Conservation (phyloP, 169 alveolate species). For the Cryptosporidium ubiquitum region DNA sequence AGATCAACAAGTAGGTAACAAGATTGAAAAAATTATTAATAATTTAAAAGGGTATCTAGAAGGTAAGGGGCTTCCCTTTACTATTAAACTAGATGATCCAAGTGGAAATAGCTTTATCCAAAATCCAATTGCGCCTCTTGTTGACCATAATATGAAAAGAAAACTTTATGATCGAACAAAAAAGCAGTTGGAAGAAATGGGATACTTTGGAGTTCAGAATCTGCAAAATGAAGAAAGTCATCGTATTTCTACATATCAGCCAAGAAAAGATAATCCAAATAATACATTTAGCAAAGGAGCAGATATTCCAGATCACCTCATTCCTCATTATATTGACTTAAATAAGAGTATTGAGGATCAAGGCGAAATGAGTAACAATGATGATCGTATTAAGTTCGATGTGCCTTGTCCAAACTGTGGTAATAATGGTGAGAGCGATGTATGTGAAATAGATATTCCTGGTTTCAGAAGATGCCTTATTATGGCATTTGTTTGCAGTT, state of each 20-base stretch:
- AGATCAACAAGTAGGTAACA: constrained; percentile 81
- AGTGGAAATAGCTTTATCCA: constrained; percentile 94
- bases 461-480: constrained; percentile 94
- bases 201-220: constrained; percentile 82
- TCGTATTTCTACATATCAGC: constrained; percentile 59
- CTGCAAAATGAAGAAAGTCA: constrained; percentile 75
- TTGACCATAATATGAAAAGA: constrained; percentile 78
- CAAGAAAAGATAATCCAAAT: constrained; percentile 27
- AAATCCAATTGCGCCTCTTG: constrained; percentile 80
- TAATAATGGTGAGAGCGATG: constrained; percentile 82
- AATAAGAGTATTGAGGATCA: constrained; percentile 74
- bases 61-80: constrained; percentile 88
- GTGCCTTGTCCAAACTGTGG: constrained; percentile 89
- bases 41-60: constrained; percentile 79
- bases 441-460: constrained; percentile 95
- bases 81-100: constrained; percentile 94
- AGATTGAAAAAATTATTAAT: constrained; percentile 82
- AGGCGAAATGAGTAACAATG: constrained; percentile 8
- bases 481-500: constrained; percentile 92
- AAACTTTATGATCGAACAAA: constrained; percentile 82
- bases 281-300: constrained; percentile 59
- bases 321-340: constrained; percentile 59
- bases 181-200: constrained; percentile 87
- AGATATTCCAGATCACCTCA: constrained; percentile 72
- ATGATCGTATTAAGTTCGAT: constrained; percentile 72